Conservation (phyloP, 176 grass and related monocot species). For the Ensete glaucum region DNA sequence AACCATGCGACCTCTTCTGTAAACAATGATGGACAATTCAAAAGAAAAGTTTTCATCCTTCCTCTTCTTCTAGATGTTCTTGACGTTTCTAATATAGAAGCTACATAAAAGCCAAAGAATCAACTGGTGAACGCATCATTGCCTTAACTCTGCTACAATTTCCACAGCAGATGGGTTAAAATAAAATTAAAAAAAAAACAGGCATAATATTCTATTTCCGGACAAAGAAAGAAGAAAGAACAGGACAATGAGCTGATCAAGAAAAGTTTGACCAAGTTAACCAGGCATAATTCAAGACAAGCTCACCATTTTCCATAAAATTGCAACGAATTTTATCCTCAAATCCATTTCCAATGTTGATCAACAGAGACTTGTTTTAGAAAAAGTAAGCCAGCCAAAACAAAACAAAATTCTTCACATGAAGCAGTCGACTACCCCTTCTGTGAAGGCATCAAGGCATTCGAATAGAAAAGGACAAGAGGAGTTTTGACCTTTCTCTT, state of each 20-base stretch:
- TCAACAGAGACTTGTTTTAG: neutral
- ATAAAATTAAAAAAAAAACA: too few species aligned
- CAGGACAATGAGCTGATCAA: neutral
- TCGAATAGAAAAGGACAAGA: neutral
- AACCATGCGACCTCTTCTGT: too few species aligned
- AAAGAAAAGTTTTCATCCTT: too few species aligned
- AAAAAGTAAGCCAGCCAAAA: neutral
- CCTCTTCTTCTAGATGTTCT: neutral
- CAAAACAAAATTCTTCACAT: neutral
- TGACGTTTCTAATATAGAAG: neutral
- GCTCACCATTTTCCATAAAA: neutral
- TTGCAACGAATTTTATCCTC: neutral
- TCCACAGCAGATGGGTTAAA: neutral
- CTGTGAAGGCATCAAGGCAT: neutral
- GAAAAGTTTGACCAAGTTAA: neutral
- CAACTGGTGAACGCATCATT: too few species aligned
- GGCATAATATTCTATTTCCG: neutral
- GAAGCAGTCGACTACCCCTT: neutral
- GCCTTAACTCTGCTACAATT: neutral
- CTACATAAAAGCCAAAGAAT: neutral
- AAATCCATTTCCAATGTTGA: neutral
- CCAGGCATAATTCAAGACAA: neutral
- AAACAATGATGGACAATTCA: too few species aligned
- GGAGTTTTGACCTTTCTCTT: neutral
- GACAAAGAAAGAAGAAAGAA: neutral